A percentile compares a stretch with the other conserved stretches of the same genome.
phyloP scores from a whole-genome alignment of 2,329 filamentous ascomycete genomes.

The Apiospora hydei region DNA sequence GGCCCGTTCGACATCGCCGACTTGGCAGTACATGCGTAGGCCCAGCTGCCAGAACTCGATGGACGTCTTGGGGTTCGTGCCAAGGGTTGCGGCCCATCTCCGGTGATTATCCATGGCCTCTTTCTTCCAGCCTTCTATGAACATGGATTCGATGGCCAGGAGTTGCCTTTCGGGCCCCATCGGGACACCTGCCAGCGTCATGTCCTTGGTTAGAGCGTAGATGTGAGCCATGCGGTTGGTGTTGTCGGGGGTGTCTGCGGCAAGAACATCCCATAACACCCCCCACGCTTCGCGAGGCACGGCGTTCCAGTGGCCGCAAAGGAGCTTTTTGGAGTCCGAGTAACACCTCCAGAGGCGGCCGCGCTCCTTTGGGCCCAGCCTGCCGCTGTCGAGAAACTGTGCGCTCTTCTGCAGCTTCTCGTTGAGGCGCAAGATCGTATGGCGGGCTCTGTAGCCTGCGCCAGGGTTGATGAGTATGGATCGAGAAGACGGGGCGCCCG shows the following conservation, averaged over 20 bases:
- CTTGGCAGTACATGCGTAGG: conserved; percentile 67
- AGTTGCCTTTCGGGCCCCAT: conserved; percentile 67
- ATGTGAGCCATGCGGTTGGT: conserved; percentile 67
- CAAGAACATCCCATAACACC: conserved; percentile 70
- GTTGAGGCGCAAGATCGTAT: conserved; percentile 32
- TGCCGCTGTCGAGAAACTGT: conserved; percentile 29
- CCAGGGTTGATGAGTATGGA: conserved; percentile 2
- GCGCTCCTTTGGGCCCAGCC: conserved; percentile 30
- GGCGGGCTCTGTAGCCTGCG: neutral
- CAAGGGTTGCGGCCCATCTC: conserved; percentile 61
- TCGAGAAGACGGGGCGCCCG: neutral
- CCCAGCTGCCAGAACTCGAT: conserved; percentile 70
- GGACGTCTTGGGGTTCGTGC: conserved; percentile 54
- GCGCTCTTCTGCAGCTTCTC: conserved; percentile 37
- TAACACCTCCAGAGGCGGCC: conserved; percentile 56
- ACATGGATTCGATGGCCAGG: conserved; percentile 72
- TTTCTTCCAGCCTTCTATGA: conserved; percentile 65
- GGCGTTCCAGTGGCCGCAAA: conserved; percentile 56
- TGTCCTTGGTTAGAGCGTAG: conserved; percentile 69
- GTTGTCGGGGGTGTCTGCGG: conserved; percentile 57
- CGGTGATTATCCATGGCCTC: conserved; percentile 71
- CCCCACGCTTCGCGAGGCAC: conserved; percentile 69
- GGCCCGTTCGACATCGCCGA: conserved; percentile 66
- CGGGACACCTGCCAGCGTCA: conserved; percentile 63
- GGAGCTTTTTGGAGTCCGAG: conserved; percentile 50